Conservation (phyloP, 2,329 filamentous ascomycete species). For the Elsinoe ampelina region DNA sequence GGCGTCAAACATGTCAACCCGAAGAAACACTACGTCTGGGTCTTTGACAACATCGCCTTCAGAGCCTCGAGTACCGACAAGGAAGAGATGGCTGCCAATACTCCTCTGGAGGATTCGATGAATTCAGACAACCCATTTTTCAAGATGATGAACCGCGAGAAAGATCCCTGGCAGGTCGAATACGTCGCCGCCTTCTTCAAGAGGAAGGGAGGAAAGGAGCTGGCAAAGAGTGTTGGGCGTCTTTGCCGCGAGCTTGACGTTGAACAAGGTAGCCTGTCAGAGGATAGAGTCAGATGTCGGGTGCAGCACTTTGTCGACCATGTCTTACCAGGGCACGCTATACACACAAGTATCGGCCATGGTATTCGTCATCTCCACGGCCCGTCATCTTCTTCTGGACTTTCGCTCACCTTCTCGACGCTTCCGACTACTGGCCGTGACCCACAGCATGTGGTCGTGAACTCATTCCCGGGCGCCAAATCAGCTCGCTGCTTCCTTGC, state of each 20-base stretch:
- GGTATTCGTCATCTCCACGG: slow-evolving; percentile 29
- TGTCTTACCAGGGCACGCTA: slow-evolving; percentile 59
- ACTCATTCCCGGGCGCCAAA: slow-evolving; percentile 17
- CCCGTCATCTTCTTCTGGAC: slow-evolving; percentile 26
- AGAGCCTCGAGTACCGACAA: slow-evolving; percentile 28
- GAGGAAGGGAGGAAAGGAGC: slow-evolving; percentile 55
- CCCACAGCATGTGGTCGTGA: slow-evolving; percentile 32
- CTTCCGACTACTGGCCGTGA: slow-evolving; percentile 24
- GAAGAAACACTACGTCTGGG: slow-evolving; percentile 68
- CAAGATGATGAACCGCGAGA: slow-evolving; percentile 10
- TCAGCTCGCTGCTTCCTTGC: slow-evolving; percentile 3
- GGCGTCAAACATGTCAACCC: slow-evolving; percentile 40
- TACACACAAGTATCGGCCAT: slow-evolving; percentile 53
- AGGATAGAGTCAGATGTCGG: slow-evolving; percentile 49
- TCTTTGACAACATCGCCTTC: slow-evolving; percentile 83
- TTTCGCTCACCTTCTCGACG: slow-evolving; percentile 24
- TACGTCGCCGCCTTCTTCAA: slow-evolving; percentile 77
- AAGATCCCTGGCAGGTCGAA: slow-evolving; percentile 61
- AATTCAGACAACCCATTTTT: slow-evolving; percentile 24
- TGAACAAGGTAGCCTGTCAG: slow-evolving; percentile 44
- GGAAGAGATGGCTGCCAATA: slow-evolving; percentile 2
- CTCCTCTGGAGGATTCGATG: slow-evolving; percentile 10
- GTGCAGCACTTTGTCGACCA: slow-evolving; percentile 71
- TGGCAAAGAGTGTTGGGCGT: slow-evolving; percentile 48
- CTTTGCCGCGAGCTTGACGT: slow-evolving; percentile 43